Evolutionary conservation across 345 rosid genomes (phyloP).

Genomic region (Eucalyptus paniculata): DNA sequence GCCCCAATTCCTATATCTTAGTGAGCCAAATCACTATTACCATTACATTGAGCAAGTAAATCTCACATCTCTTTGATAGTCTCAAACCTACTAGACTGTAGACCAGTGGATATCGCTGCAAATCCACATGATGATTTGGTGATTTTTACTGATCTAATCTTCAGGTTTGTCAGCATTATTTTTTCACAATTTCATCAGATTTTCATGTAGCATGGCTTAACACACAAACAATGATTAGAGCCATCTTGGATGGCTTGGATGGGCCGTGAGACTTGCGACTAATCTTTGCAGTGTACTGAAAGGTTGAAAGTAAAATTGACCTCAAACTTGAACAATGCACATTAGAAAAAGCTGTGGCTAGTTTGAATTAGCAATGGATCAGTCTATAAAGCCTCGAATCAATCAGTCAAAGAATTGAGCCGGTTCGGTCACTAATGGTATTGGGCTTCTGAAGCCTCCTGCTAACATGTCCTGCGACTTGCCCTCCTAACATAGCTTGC

Average conservation of each 20-base stretch:
- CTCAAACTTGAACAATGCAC: no score
- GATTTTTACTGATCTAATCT: neutral
- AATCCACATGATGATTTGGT: neutral
- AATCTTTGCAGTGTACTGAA: no score
- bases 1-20: neutral
- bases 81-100: neutral
- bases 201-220: neutral
- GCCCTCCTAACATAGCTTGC: no score
- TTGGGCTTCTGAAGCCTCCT: no score
- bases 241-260: no score
- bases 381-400: accelerated
- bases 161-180: neutral
- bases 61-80: neutral
- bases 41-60: accelerated
- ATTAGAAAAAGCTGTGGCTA: no score
- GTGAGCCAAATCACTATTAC: neutral
- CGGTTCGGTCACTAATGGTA: no score
- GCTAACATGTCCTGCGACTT: no score
- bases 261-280: accelerated
- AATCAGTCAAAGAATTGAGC: accelerated
- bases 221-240: neutral
- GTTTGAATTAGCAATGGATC: no score
- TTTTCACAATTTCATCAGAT: neutral
- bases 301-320: no score
- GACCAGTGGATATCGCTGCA: accelerated